Base-by-base conservation (phyloP, 2,329 filamentous ascomycete species). In the Dichotomopilus funicola region DNA sequence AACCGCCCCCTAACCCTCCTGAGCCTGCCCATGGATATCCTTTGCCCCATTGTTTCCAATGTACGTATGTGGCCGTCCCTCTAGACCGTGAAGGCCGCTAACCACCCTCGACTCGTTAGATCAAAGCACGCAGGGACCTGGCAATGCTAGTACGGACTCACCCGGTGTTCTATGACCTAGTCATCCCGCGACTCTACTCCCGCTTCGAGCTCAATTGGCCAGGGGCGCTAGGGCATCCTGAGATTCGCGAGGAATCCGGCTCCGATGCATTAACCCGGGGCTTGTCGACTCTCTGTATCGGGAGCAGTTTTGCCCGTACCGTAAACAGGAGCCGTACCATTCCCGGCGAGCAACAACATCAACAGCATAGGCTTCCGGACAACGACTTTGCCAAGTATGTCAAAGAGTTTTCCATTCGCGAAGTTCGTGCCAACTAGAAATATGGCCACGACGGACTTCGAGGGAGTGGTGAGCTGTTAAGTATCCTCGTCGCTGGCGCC, bases 191-290 rank as follows among this genome's bases (percentile, higher is more conserved):
- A 64, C 90, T 94, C 61, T 94, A 94, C 72, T 87, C 87, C 13
- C 82, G 87, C 58, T 94, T 94, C 70, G 89, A 94, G 66, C 94
- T 94, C 61, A 87, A 92, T 43, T 94, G 89, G 89, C 89, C 89
- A 0, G 88, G 92, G 65, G 82, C 81, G 36, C 79, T 80, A 83
- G 42, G 87, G 86, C 55, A 88, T 94, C 35, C 88, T 94, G 72
- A 88, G 89, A 41, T 80, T 94, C 46, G 19, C 19, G 19, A 27
- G 19, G 19, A 27, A 27, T 27, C 19, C 19, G 19, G 19, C 19
- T 27, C 19, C 19, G 19, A 27, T 27, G 19, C 19, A 2, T 27
- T 27, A 27, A 91, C 88, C 0, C 92, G 90, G 67, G 89, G 89
- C 5, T 75, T 94, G 19, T 84, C 89, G 10, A 94, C 89, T 0